These are phyloP conservation scores for Salvia splendens DNA, from an alignment of 257 asterid genomes.

Conservation along the genomic window DNA sequence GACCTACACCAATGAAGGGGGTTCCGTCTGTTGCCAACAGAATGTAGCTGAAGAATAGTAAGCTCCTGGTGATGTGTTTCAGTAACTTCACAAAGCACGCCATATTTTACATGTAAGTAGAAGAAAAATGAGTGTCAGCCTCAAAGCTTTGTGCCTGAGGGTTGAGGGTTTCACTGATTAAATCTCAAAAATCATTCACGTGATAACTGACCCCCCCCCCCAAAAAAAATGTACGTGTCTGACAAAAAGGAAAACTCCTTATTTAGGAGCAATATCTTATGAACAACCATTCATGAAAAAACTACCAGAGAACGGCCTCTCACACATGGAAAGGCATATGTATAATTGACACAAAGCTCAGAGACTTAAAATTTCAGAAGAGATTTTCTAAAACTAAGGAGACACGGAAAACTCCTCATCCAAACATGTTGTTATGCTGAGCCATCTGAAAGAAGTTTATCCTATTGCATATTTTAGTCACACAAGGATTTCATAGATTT, in stretches of 20 bases:
- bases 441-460: neutral
- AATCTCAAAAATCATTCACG: neutral
- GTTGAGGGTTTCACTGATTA: neutral
- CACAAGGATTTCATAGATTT: constrained; percentile 1
- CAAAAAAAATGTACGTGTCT: neutral
- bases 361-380: neutral
- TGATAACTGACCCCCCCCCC: neutral
- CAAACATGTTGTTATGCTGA: neutral
- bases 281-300: neutral
- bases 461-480: neutral
- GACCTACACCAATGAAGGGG: constrained; percentile 17
- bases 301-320: neutral
- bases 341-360: constrained; percentile 5
- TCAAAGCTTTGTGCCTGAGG: constrained; percentile 5
- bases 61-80: constrained; percentile 9
- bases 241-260: neutral
- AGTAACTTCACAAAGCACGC: constrained; percentile 15
- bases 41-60: constrained; percentile 9
- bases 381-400: constrained; percentile 17
- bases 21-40: neutral
- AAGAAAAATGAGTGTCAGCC: constrained; percentile 2
- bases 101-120: neutral
- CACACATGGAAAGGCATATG: neutral
- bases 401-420: neutral
- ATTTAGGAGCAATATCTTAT: constrained; percentile 12